Base-by-base conservation (phyloP, 176 grass and related monocot species). In the Oropetium thomaeum region DNA sequence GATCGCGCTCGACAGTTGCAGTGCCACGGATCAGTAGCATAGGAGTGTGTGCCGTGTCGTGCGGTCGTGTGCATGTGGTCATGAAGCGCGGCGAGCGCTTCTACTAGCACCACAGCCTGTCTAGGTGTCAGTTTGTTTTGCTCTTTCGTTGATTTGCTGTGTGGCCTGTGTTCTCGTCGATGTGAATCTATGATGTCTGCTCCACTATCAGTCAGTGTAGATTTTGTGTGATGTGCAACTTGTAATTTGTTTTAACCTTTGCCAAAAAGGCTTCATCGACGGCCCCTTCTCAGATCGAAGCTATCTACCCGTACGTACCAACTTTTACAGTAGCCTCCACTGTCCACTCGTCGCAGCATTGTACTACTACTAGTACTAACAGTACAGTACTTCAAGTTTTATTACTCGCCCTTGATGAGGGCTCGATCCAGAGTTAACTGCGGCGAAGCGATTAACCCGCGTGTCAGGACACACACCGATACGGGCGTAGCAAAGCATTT, bases 191-290 rank as follows among this genome's bases (percentile, higher is more conserved):
- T 37, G 65, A 67, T 72, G 58, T 42, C 28, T 66, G 32, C 58
- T 60, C 7, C 16, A 38, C 33, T 60, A 75, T 26, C 55, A 28
- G 19, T 45, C n/a, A n/a, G n/a, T n/a, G n/a, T n/a, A n/a, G n/a
- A n/a, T n/a, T n/a, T n/a, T n/a, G n/a, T 61, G 75, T 88, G 78
- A 74, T 66, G 79, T 83, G 84, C 29, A 20, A 19, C 33, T 60
- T 37, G 77, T 68, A 30, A 17, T 48, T 66, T n/a, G n/a, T n/a
- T n/a, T n/a, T 71, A 10, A 27, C 16, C n/a, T 20, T 32, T n/a
- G n/a, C 16, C 43, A 44, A 45, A n/a, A n/a, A n/a, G n/a, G 33
- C 10, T 68, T 31, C 76, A 39, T 31, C 76, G 29, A 65, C 11
- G 10, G 7, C 22, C 44, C n/a, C 6, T 53, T 2, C 20, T 2